Percentiles rank a stretch among this genome's conserved stretches.
These are phyloP conservation scores for Candida boleticola DNA, from an alignment of 805 yeast genomes.

Conservation along the genomic window DNA sequence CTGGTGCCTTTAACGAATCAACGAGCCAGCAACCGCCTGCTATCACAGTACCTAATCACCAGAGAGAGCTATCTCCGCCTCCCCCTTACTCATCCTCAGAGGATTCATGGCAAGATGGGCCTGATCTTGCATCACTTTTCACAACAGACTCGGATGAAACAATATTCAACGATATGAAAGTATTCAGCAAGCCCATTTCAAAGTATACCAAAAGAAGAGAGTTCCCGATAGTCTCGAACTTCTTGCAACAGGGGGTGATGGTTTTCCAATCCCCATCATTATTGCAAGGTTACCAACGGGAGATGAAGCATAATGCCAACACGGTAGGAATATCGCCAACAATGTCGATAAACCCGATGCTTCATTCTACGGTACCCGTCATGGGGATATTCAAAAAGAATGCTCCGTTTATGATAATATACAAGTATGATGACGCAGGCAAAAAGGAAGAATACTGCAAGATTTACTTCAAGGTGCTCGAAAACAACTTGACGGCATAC, in stretches of 20 bases:
- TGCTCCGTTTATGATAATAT: constrained; percentile 27
- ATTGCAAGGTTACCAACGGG: constrained; percentile 9
- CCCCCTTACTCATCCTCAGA: too few species aligned
- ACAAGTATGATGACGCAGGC: constrained; percentile 10
- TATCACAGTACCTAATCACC: too few species aligned
- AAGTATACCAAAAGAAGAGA: constrained; percentile 10
- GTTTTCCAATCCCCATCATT: constrained; percentile 12
- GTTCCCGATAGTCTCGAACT: constrained; percentile 18
- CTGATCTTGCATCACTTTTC: constrained; percentile 11
- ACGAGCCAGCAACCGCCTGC: too few species aligned
- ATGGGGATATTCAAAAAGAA: constrained; percentile 25
- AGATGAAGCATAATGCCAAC: constrained; percentile 6
- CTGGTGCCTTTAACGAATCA: too few species aligned
- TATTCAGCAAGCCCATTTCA: constrained; percentile 14
- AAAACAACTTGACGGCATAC: constrained; percentile 27
- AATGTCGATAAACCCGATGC: constrained; percentile 8
- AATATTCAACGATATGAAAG: constrained; percentile 9
- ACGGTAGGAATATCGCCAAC: constrained; percentile 1
- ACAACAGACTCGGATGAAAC: constrained; percentile 20
- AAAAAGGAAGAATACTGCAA: constrained; percentile 23
- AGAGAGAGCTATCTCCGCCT: too few species aligned
- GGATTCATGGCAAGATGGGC: too few species aligned
- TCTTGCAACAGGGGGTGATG: constrained; percentile 18
- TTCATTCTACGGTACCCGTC: constrained; percentile 21
- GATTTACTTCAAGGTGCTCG: constrained; percentile 27